These are phyloP conservation scores for Isoetes taiwanensis DNA, from an alignment of 75 land plant species.

Conservation along the genomic window DNA sequence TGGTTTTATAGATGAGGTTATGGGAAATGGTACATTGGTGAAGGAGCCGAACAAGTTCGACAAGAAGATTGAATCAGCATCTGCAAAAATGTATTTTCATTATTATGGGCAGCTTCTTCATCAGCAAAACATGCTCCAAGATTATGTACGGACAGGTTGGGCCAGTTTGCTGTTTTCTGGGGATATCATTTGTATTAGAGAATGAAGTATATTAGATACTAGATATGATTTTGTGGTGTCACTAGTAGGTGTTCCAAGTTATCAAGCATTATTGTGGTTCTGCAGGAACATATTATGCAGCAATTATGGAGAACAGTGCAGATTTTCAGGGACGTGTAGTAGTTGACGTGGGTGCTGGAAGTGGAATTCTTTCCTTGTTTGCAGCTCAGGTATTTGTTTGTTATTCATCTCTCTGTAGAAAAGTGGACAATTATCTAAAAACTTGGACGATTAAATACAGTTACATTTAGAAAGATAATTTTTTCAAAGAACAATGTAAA, in stretches of 20 bases:
- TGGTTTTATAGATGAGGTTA: no score
- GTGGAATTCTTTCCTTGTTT: slow-evolving; percentile 95
- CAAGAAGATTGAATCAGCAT: slow-evolving; percentile 77
- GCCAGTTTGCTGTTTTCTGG: background rate
- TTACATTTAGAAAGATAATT: no score
- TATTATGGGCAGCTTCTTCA: slow-evolving; percentile 94
- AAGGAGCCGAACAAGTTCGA: slow-evolving; percentile 53
- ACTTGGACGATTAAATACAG: no score
- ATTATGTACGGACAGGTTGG: slow-evolving; percentile 95
- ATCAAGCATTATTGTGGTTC: no score
- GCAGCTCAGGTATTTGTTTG: slow-evolving; percentile 72
- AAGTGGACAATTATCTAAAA: background rate
- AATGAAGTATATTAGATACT: background rate
- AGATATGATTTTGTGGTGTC: background rate
- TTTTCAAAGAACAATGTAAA: no score
- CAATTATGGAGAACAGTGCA: slow-evolving; percentile 68
- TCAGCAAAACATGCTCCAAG: slow-evolving; percentile 97
- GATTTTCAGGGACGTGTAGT: slow-evolving; percentile 79
- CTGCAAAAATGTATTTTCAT: slow-evolving; percentile 97
- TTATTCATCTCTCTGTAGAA: background rate
- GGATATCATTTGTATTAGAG: background rate
- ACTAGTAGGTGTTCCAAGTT: no score
- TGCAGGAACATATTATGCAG: slow-evolving; percentile 94
- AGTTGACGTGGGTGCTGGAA: slow-evolving; percentile 99
- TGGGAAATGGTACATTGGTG: no score